These are phyloP conservation scores for Epichloe scottii DNA, from an alignment of 2,329 filamentous ascomycete species.

Conservation along the genomic window DNA sequence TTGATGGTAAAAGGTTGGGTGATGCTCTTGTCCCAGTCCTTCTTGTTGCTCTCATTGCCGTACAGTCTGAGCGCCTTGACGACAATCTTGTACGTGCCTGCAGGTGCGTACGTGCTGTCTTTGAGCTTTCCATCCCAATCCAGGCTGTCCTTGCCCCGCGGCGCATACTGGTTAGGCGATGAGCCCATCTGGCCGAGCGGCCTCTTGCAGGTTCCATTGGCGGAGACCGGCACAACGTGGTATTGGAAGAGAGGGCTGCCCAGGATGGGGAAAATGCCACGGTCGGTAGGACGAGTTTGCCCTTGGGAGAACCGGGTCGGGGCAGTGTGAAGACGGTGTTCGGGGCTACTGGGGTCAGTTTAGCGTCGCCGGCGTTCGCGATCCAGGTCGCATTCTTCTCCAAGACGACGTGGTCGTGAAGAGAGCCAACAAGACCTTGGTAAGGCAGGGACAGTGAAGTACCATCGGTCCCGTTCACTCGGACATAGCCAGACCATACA, in stretches of 20 bases:
- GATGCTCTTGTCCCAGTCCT: conserved; percentile 25
- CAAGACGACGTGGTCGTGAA: conserved; percentile 4
- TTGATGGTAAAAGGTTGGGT: background rate
- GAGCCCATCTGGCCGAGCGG: background rate
- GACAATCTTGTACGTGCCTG: conserved; percentile 30
- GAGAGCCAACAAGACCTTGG: conserved; percentile 20
- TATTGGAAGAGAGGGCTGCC: no score
- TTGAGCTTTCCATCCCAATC: conserved; percentile 28
- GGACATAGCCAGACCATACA: conserved; percentile 31
- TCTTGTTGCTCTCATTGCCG: conserved; percentile 22
- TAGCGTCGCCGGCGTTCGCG: background rate
- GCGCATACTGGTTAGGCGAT: background rate
- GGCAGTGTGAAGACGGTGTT: background rate
- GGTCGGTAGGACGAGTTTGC: no score
- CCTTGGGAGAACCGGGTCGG: background rate
- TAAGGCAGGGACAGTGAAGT: conserved; percentile 25
- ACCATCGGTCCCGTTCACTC: conserved; percentile 24
- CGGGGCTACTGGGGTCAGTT: background rate
- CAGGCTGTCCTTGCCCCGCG: background rate
- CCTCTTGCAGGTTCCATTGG: no score
- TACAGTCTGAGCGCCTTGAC: conserved; percentile 31
- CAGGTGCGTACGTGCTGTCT: conserved; percentile 26
- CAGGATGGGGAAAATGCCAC: no score
- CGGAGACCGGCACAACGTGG: no score
- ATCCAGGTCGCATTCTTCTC: background rate